phyloP scores from a whole-genome alignment of 1,284 basidiomycete genomes.

The Tilletia caries region DNA sequence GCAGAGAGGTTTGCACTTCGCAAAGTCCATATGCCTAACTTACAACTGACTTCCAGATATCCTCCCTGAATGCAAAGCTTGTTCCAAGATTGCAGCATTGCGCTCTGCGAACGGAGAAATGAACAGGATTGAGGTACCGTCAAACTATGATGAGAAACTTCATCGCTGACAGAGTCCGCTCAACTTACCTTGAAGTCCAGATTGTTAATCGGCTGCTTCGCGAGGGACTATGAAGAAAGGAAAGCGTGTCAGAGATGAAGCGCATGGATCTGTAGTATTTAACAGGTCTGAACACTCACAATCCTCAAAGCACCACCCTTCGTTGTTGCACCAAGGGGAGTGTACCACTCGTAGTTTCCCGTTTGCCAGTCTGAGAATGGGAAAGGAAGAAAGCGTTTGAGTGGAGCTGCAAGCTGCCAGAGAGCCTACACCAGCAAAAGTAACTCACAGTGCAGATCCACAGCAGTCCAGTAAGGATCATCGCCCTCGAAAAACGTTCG shows the following conservation, averaged over 20 bases:
- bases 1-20: slow-evolving; percentile 45
- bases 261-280: too few relatives aligned
- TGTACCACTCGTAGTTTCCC: slow-evolving; percentile 58
- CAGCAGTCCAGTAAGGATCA: slow-evolving; percentile 50
- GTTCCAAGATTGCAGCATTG: slow-evolving; percentile 53
- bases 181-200: slow-evolving; percentile 59
- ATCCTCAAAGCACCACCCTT: slow-evolving; percentile 73
- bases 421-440: neutral
- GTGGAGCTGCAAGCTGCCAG: too few relatives aligned
- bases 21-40: slow-evolving; percentile 58
- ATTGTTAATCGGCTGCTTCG: slow-evolving; percentile 39
- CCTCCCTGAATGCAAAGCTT: slow-evolving; percentile 54
- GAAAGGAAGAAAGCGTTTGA: neutral
- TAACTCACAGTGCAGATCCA: slow-evolving; percentile 67
- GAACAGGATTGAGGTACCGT: neutral
- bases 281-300: slow-evolving; percentile 15
- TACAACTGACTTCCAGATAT: slow-evolving; percentile 62
- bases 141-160: too few relatives aligned
- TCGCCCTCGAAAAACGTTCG: slow-evolving; percentile 57
- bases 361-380: neutral
- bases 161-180: slow-evolving; percentile 64
- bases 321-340: slow-evolving; percentile 77
- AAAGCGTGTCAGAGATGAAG: neutral
- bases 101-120: slow-evolving; percentile 25
- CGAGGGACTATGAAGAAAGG: slow-evolving; percentile 58